Evolutionary conservation across 352 stramenopile species (phyloP).

Genomic region (Peronosclerospora sorghi): DNA sequence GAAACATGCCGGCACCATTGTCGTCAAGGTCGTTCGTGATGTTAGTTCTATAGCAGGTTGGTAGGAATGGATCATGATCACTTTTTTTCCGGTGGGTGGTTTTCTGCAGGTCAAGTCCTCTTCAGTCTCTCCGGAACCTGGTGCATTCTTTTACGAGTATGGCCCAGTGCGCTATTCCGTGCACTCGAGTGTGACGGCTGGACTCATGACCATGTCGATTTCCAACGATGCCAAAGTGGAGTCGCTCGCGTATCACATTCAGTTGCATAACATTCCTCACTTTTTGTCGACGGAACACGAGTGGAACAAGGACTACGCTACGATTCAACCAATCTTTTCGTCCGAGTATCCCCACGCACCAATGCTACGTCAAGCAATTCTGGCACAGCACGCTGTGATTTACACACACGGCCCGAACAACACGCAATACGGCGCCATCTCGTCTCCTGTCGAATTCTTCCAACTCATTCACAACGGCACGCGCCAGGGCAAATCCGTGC

Average conservation of each 20-base stretch:
- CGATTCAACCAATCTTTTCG: slow-evolving; percentile 31
- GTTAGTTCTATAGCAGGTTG: background rate
- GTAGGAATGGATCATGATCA: background rate
- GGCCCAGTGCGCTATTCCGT: slow-evolving; percentile 27
- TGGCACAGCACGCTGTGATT: slow-evolving; percentile 25
- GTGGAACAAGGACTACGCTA: slow-evolving; percentile 32
- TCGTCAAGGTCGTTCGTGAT: slow-evolving; percentile 22
- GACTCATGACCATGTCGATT: slow-evolving; percentile 22
- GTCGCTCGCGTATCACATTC: slow-evolving; percentile 25
- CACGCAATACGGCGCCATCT: slow-evolving; percentile 18
- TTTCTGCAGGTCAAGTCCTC: slow-evolving; percentile 18
- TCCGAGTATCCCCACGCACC: slow-evolving; percentile 18
- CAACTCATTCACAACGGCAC: slow-evolving; percentile 21
- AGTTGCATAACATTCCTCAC: slow-evolving; percentile 24
- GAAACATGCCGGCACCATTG: slow-evolving; percentile 20
- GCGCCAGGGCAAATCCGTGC: slow-evolving; percentile 19
- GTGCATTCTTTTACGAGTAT: slow-evolving; percentile 11
- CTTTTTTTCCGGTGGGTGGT: no score
- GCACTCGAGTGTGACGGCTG: slow-evolving; percentile 27
- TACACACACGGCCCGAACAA: slow-evolving; percentile 24
- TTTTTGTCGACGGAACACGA: slow-evolving; percentile 24
- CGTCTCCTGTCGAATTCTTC: slow-evolving; percentile 24
- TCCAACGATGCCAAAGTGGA: slow-evolving; percentile 21
- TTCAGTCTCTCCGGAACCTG: background rate
- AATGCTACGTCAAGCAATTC: slow-evolving; percentile 25